Evolutionary conservation across 306 rosid species (phyloP).

Genomic region (Inga leiocalycina): DNA sequence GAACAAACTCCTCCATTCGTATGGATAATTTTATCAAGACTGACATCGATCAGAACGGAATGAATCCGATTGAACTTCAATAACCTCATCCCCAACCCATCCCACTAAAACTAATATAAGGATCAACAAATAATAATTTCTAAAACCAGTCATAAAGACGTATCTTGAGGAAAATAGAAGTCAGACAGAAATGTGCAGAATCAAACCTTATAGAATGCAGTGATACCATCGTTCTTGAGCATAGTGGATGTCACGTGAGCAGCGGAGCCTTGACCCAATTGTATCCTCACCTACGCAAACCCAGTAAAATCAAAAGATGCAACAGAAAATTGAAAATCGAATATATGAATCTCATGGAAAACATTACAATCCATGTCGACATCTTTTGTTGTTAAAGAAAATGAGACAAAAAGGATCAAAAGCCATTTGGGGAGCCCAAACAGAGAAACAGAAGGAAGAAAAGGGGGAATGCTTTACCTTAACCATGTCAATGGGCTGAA

Average conservation of each 20-base stretch:
- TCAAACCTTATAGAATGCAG: conserved; percentile 86
- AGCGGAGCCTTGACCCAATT: conserved; percentile 96
- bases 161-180: background rate
- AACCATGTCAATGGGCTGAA: conserved; percentile 96
- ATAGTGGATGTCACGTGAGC: conserved; percentile 64
- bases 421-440: background rate
- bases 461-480: conserved; percentile 57
- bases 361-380: background rate
- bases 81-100: background rate
- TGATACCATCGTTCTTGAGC: conserved; percentile 89
- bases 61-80: background rate
- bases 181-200: background rate
- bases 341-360: conserved; percentile 53
- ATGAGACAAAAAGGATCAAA: conserved; percentile 4
- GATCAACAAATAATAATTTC: conserved; percentile 23
- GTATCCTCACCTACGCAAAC: conserved; percentile 85
- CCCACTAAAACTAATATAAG: conserved; percentile 7
- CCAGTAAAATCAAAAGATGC: conserved; percentile 13
- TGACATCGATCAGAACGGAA: background rate
- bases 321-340: conserved; percentile 8
- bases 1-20: background rate
- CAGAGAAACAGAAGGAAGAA: background rate
- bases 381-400: background rate
- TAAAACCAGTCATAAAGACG: background rate
- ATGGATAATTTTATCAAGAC: conserved; percentile 12